Percentiles rank a stretch among this genome's conserved stretches.
Evolutionary conservation across 1,284 basidiomycete species (phyloP).

Genomic region (Boletus mariae): DNA sequence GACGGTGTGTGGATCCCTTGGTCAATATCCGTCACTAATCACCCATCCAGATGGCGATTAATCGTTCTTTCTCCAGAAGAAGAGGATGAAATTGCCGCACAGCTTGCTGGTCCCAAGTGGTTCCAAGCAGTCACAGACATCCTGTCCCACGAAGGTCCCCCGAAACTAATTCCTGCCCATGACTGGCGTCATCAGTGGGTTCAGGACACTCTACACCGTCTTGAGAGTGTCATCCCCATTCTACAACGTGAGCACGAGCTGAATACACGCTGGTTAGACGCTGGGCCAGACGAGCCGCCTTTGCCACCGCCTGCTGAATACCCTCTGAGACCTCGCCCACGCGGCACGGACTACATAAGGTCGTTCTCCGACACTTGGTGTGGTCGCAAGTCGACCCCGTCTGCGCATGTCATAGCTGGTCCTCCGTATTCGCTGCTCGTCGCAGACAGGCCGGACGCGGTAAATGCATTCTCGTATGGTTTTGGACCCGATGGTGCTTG

Average conservation of each 20-base stretch:
- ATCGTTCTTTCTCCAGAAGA: constrained; percentile 88
- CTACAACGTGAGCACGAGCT: constrained; percentile 54
- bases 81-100: constrained; percentile 77
- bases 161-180: constrained; percentile 55
- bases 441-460: constrained; percentile 73
- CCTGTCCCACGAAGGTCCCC: constrained; percentile 64
- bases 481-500: constrained; percentile 87
- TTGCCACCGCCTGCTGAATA: constrained; percentile 72
- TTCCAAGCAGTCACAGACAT: constrained; percentile 78
- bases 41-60: constrained; percentile 63
- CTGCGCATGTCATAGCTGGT: constrained; percentile 63
- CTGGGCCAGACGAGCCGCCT: constrained; percentile 46
- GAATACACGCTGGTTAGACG: constrained; percentile 54
- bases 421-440: constrained; percentile 84
- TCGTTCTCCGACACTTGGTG: constrained; percentile 49
- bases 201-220: constrained; percentile 62
- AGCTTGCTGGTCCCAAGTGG: constrained; percentile 81
- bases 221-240: constrained; percentile 70
- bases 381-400: constrained; percentile 37
- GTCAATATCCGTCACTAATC: constrained; percentile 2
- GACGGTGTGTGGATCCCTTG: constrained; percentile 51
- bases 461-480: constrained; percentile 88
- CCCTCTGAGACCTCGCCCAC: constrained; percentile 64
- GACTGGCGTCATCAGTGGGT: constrained; percentile 91
- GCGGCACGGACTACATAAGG: constrained; percentile 62